phyloP scores from a whole-genome alignment of 2,329 filamentous ascomycete species.

The Cytospora mali region DNA sequence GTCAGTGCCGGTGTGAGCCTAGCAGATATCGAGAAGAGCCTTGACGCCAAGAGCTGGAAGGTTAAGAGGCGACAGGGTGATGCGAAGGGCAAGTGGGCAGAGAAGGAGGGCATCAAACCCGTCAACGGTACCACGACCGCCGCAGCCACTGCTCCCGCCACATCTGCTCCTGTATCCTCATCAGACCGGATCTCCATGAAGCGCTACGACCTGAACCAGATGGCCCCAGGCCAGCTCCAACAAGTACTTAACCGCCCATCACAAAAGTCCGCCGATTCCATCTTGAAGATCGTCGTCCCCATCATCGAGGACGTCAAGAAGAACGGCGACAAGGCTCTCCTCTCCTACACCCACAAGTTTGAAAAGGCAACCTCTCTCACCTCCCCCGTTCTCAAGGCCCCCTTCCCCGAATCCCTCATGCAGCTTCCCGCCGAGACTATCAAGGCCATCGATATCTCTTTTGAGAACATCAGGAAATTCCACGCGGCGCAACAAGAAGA shows the following conservation, averaged over 20 bases:
- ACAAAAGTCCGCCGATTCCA: slow-evolving; percentile 91
- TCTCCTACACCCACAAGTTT: slow-evolving; percentile 96
- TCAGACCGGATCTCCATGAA: slow-evolving; percentile 75
- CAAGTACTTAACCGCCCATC: slow-evolving; percentile 84
- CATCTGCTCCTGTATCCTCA: slow-evolving; percentile 33
- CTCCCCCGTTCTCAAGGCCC: slow-evolving; percentile 85
- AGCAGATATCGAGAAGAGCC: slow-evolving; percentile 86
- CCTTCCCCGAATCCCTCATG: slow-evolving; percentile 87
- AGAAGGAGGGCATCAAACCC: slow-evolving; percentile 71
- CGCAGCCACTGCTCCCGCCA: slow-evolving; percentile 36
- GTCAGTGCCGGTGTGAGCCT: slow-evolving; percentile 81
- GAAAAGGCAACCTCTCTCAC: slow-evolving; percentile 92
- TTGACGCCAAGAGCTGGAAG: slow-evolving; percentile 94
- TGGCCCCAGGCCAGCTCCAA: slow-evolving; percentile 65
- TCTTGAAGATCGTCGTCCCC: slow-evolving; percentile 85
- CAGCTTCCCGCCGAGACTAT: slow-evolving; percentile 80
- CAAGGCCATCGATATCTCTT: slow-evolving; percentile 90
- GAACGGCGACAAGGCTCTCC: slow-evolving; percentile 82
- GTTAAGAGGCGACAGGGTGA: slow-evolving; percentile 92
- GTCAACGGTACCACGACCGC: slow-evolving; percentile 40
- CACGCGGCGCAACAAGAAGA: slow-evolving; percentile 88
- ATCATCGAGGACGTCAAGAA: slow-evolving; percentile 87
- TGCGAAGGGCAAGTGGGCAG: slow-evolving; percentile 90
- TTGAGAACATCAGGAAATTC: slow-evolving; percentile 92
- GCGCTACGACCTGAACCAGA: slow-evolving; percentile 70